Evolutionary conservation across 1,284 basidiomycete species (phyloP), one percentile per base, ranked within the genome.

Genomic region (Heterobasidion occidentale): DNA sequence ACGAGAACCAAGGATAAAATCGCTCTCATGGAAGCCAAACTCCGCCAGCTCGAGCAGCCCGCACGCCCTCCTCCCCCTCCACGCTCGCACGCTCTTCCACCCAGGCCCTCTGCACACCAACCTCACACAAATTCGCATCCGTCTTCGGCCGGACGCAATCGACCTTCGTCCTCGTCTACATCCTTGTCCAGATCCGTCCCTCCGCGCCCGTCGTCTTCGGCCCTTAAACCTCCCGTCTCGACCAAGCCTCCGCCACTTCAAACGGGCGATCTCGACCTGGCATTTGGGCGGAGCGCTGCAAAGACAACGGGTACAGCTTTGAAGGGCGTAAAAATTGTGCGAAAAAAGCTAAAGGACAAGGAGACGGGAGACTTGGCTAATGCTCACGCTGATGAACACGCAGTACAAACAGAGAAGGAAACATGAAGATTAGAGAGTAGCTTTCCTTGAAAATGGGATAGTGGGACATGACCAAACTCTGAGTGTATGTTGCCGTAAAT

Each of bases 11-110:
- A 83, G 51, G 86, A 86, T 61, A 97, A 97, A 72, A 98, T 98
- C 63, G 93, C 94, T 1, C 84, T 89, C 60, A 89, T 98, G 80
- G 96, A 98, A 70, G 95, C 95, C 5, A 98, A 98, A 70, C 76
- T 98, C 19, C 81, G 84, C 9, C 82, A 91, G 60, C 83, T 97
- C 80, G 82, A 73, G 54, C 67, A 36, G 17, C 19, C 11, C 15
- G 27, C 15, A 12, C 14, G 11, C 11, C 68, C 11, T 56, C 57
- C n/a, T 36, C 38, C 67, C 70, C 54, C 67, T 11, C 38, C 11
- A 42, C 38, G n/a, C 38, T n/a, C 11, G 11, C 38, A 11, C 12
- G 11, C 38, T 42, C 38, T 42, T 7, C 59, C 64, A 15, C 61
- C 62, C 12, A 49, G 66, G 36, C 52, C 63, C 9, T 63, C 71